Evolutionary conservation across 1,284 basidiomycete genomes (phyloP), one percentile per base, ranked within the genome.

Genomic region (Amylostereum areolatum): DNA sequence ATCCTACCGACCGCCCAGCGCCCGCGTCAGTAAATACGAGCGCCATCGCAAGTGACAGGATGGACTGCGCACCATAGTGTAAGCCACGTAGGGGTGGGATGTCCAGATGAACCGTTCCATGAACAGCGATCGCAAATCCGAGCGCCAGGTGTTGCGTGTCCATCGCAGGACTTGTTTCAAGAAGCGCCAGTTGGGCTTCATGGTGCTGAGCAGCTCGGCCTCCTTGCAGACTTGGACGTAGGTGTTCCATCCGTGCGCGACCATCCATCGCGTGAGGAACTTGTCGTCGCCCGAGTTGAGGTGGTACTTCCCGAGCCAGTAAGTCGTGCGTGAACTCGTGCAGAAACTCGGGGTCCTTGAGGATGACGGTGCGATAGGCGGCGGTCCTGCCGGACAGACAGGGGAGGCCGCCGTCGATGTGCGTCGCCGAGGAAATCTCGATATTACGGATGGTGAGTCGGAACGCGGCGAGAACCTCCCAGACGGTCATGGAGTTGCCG

Each of bases 121-220:
- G 66, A 95, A 95, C 52, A 95, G 72, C 55, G 86, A 89, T 46
- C 92, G 76, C 57, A 95, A 63, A 72, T 95, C 92, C 1, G 87
- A 90, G 46, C 92, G 74, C 92, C 92, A 95, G 1, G 92, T 95
- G 70, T 95, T 95, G 56, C 92, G 71, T 11, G 92, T 96, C 92
- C 92, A 95, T 52, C 92, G 73, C 49, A 96, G 68, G 12, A 95
- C 92, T 66, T 95, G 92, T 68, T 93, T 92, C 64, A 95, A 70
- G 73, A 95, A 95, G 46, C 91, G 77, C 92, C 91, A 95, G 69
- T 95, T 91, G 36, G 92, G 92, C 68, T 96, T 96, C 92, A 94
- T 96, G 46, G 92, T 95, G 67, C 85, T 89, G 47, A 93, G 72
- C 36, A 95, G 73, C 69, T 94, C 92, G 11, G 90, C 91, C 69